phyloP scores from a whole-genome alignment of 2,329 filamentous ascomycete species.

The Xylaria sp. region DNA sequence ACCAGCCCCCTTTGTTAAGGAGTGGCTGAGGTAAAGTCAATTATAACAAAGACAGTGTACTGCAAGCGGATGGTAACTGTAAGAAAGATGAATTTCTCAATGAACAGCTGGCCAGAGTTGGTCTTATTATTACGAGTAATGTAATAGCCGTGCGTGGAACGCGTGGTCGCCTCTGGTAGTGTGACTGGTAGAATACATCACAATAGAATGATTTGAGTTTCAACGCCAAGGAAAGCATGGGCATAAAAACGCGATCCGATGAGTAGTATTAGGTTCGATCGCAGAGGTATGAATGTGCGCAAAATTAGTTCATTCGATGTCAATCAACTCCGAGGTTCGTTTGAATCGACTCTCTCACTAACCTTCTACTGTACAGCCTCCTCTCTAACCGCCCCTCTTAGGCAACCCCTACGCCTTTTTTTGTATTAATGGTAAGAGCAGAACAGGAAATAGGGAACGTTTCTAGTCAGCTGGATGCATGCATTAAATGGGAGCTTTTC shows the following conservation, averaged over 20 bases:
- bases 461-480: neutral
- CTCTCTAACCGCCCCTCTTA: conserved; percentile 12
- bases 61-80: neutral
- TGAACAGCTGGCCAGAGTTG: too few species aligned
- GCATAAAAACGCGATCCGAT: neutral
- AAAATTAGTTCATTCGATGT: conserved; percentile 6
- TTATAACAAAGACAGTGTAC: neutral
- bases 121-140: too few species aligned
- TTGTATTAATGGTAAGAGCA: neutral
- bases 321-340: conserved; percentile 8
- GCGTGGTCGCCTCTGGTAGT: too few species aligned
- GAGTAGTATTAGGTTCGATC: neutral
- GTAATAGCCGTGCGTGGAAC: too few species aligned
- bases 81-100: too few species aligned
- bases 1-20: neutral
- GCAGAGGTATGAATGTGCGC: neutral
- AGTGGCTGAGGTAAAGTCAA: neutral
- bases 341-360: conserved; percentile 2
- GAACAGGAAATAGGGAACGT: neutral
- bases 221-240: too few species aligned
- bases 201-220: too few species aligned
- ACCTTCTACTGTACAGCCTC: conserved; percentile 18
- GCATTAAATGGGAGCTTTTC: neutral
- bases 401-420: conserved; percentile 1
- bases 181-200: too few species aligned